Percentiles rank a stretch among this genome's conserved stretches.
Evolutionary conservation across 805 yeast genomes (phyloP).

Genomic region (Ogataea saltuana): DNA sequence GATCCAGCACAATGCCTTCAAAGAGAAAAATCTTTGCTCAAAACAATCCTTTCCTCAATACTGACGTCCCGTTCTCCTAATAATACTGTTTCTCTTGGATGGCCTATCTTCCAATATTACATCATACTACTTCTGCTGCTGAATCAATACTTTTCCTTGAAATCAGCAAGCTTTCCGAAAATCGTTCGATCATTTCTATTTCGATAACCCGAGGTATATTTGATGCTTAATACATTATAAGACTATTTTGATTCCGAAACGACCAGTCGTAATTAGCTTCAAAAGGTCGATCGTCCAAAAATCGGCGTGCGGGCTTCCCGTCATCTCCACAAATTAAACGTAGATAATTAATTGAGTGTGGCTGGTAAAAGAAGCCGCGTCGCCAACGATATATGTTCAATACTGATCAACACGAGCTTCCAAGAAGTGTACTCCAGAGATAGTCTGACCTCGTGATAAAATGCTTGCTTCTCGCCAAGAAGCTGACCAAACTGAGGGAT

Average conservation of each 20-base stretch:
- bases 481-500: no score
- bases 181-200: no score
- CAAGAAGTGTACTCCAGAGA: no score
- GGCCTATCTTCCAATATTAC: neutral
- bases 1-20: slow-evolving; percentile 14
- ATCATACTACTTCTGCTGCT: neutral
- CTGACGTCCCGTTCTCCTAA: neutral
- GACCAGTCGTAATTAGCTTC: no score
- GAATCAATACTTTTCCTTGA: neutral
- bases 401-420: neutral
- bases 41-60: slow-evolving; percentile 14
- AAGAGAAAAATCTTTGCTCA: slow-evolving; percentile 7
- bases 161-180: no score
- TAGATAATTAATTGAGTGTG: slow-evolving; percentile 1
- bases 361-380: slow-evolving; percentile 4
- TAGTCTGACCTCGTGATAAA: neutral
- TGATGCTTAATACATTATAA: no score
- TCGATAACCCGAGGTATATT: no score
- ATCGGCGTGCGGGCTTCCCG: neutral
- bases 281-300: neutral
- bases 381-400: neutral
- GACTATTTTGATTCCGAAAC: no score
- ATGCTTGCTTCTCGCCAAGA: no score
- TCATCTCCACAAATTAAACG: slow-evolving; percentile 4
- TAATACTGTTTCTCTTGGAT: neutral